Base-by-base conservation (phyloP, 2,329 filamentous ascomycete species). In the Fusarium tuaranense region DNA sequence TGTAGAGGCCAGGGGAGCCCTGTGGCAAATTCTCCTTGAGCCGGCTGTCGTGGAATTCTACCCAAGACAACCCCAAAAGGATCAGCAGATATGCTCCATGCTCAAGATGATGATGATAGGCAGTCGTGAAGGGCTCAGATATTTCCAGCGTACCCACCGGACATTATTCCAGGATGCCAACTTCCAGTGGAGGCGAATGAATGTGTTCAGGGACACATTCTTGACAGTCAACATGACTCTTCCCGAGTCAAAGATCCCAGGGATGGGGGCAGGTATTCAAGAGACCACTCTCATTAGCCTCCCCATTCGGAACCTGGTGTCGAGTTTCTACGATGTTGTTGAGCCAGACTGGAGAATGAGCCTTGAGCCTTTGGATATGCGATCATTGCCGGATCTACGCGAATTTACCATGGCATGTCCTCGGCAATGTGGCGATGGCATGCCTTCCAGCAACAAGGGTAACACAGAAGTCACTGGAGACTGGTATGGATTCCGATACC, bases 401-500 rank as follows among this genome's bases (percentile, higher is more conserved):
- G 70, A 72, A 25, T 72, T 72, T 46, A 71, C 65, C n/a, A 72
- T 72, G 70, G 16, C 68, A 41, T 62, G 69, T 12, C 57, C 51
- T 2, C 10, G 18, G 14, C 34, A 38, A 12, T 14, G 12, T n/a
- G 48, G 18, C 18, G 14, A 13, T 13, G 36, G 1, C 14, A 34
- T 16, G 3, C n/a, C 22, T 20, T 36, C 32, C 2, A 53, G 25
- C 9, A 5, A 10, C 41, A 13, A n/a, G 25, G 12, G 48, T n/a
- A 10, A 16, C 39, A n/a, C 36, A 13, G 36, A 1, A 32, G 18
- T 3, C 3, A 64, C 18, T 25, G 64, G 64, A 16, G 41, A 69
- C 2, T 77, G 67, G 68, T 76, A 70, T 20, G 75, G 75, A 1
- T 77, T 77, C 38, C 75, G 71, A 12, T 75, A 74, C 60, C 58